A percentile compares a stretch with the other conserved stretches of the same genome.
Conservation (phyloP, 1,284 basidiomycete species). For the Inonotus obliquus region DNA sequence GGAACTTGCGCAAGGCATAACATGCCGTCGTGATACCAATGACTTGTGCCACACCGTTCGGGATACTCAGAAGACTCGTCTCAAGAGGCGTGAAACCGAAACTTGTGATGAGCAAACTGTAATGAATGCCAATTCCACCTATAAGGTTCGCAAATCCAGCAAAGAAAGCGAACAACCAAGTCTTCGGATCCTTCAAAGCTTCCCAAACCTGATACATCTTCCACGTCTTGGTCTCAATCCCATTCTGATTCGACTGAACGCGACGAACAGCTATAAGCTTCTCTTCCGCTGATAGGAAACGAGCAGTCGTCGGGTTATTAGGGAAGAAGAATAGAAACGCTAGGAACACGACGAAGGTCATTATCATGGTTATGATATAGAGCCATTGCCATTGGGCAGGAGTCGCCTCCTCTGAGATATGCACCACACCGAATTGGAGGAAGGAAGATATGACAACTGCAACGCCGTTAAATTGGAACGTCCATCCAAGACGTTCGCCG, state of each 20-base stretch:
- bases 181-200: constrained; percentile 27
- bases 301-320: constrained; percentile 25
- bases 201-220: constrained; percentile 26
- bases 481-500: constrained; percentile 28
- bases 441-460: constrained; percentile 30
- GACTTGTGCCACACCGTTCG: constrained; percentile 26
- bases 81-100: constrained; percentile 30
- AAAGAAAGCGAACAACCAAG: constrained; percentile 26
- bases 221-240: constrained; percentile 26
- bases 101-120: constrained; percentile 27
- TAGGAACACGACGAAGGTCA: constrained; percentile 23
- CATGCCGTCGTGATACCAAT: constrained; percentile 21
- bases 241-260: constrained; percentile 22
- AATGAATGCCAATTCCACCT: constrained; percentile 26
- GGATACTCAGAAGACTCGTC: constrained; percentile 31
- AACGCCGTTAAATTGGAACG: constrained; percentile 29
- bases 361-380: constrained; percentile 27
- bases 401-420: constrained; percentile 21
- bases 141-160: constrained; percentile 21
- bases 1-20: constrained; percentile 22
- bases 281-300: constrained; percentile 28
- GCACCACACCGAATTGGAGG: constrained; percentile 30
- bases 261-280: constrained; percentile 29
- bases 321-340: constrained; percentile 26
- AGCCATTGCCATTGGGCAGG: constrained; percentile 28